These are phyloP conservation scores for Rhodomyrtus tomentosa DNA, from an alignment of 345 rosid genomes.

Conservation along the genomic window DNA sequence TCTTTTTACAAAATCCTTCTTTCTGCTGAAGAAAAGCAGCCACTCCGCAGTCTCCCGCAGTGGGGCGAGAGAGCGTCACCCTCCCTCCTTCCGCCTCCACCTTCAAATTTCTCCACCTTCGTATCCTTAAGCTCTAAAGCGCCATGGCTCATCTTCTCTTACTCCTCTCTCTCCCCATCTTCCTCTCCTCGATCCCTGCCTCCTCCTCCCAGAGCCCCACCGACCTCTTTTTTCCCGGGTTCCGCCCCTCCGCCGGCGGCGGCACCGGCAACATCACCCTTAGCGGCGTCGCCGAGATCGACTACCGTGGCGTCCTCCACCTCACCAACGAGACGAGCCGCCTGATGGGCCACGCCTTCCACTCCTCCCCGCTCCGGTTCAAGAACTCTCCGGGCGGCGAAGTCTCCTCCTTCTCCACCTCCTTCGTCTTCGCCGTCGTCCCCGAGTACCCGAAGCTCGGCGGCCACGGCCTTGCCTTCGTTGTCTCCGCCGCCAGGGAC, in stretches of 20 bases:
- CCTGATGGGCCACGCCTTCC: conserved; percentile 65
- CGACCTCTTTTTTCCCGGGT: conserved; percentile 39
- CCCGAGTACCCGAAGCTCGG: conserved; percentile 61
- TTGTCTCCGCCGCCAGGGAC: conserved; percentile 32
- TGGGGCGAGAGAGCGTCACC: background rate
- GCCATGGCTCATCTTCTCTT: background rate
- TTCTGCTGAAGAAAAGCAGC: background rate
- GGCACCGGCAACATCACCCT: conserved; percentile 22
- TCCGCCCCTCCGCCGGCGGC: conserved; percentile 12
- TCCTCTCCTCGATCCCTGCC: conserved; percentile 11
- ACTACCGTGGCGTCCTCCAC: conserved; percentile 40
- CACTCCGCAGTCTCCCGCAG: background rate
- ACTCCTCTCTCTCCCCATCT: background rate
- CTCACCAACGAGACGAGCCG: conserved; percentile 48
- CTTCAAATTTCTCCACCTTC: background rate
- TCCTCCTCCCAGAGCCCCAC: conserved; percentile 5
- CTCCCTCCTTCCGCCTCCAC: background rate
- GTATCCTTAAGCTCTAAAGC: background rate
- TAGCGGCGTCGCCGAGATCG: conserved; percentile 41
- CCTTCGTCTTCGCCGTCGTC: conserved; percentile 58
- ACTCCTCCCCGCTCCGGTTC: conserved; percentile 40
- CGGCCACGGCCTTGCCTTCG: conserved; percentile 87
- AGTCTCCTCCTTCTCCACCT: conserved; percentile 64
- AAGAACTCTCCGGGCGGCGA: conserved; percentile 31
- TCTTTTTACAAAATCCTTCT: background rate